Evolutionary conservation across 306 rosid species (phyloP), one percentile per base, ranked within the genome.

Genomic region (Dryas alaskensis): DNA sequence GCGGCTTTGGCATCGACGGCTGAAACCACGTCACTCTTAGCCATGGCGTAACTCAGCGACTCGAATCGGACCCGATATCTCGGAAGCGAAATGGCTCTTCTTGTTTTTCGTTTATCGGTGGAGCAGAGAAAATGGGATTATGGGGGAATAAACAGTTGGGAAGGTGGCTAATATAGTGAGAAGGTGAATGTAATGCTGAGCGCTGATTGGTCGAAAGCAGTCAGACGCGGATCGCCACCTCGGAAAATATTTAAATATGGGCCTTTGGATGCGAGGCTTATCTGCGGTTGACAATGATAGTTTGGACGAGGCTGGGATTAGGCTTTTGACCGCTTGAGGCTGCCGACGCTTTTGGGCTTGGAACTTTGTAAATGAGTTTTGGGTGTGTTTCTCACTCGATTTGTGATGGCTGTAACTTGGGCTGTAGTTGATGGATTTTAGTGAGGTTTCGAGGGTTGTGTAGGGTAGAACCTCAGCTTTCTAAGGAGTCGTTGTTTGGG

Each of bases 341-440:
- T 51, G 70, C 70, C 27, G 4, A 22, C 14, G 2, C 4, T 31
- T 31, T 8, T 0, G 48, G 43, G 7, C 13, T 12, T 7, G 13
- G 37, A 50, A 62, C 12, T 65, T 60, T 44, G 42, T 12, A 0
- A 1, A 8, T 47, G 7, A 4, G 4, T 16, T 46, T 46, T 5
- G 76, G 73, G 58, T 82, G 86, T 82, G 86, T 70, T 82, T 82
- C 70, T 70, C 40, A 78, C 60, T 70, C 10, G 71, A 51, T 39
- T 74, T 78, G 66, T n/a, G n/a, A 70, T 22, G 8, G 77, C 31
- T 66, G 62, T 70, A 74, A 46, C 43, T 44, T 59, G 0, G 10
- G 61, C 4, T 50, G 3, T 65, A 16, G 13, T 13, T 16, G 5
- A 58, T 69, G 72, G 67, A 54, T 69, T 64, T 70, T 12, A 53